Evolutionary conservation across 495 filamentous ascomycete species (phyloP).

Genomic region (Neurospora hispaniola): DNA sequence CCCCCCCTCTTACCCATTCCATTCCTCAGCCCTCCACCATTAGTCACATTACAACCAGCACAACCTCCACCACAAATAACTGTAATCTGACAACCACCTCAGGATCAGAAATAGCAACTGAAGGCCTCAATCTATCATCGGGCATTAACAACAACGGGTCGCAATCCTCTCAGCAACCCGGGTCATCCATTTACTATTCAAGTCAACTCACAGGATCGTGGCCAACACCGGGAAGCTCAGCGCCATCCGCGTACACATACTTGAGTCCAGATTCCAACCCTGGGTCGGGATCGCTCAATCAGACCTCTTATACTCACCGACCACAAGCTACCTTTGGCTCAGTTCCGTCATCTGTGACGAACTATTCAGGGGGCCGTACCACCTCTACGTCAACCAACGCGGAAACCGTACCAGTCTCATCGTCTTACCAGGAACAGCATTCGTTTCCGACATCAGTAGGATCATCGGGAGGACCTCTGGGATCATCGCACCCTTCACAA

Average conservation of each 20-base stretch:
- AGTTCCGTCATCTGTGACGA: conserved; percentile 9
- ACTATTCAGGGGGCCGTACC: conserved; percentile 17
- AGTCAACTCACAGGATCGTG: conserved; percentile 38
- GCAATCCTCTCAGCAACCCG: conserved; percentile 33
- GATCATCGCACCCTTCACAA: conserved; percentile 19
- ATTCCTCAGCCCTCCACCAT: conserved; percentile 43
- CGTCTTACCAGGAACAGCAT: conserved; percentile 23
- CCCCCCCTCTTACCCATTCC: conserved; percentile 34
- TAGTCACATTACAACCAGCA: conserved; percentile 44
- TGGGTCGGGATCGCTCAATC: conserved; percentile 14
- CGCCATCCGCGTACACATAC: conserved; percentile 41
- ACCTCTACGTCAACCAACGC: conserved; percentile 25
- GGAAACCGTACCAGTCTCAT: conserved; percentile 11
- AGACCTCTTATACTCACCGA: conserved; percentile 13
- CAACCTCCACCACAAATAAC: conserved; percentile 37
- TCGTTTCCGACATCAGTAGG: conserved; percentile 26
- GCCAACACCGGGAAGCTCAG: conserved; percentile 43
- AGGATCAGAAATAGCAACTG: conserved; percentile 34
- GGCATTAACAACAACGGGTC: conserved; percentile 45
- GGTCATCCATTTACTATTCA: conserved; percentile 37
- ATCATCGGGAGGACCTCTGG: conserved; percentile 11
- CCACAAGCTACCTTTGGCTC: conserved; percentile 5
- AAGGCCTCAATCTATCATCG: conserved; percentile 52
- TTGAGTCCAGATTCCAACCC: conserved; percentile 36
- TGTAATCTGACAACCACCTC: conserved; percentile 34